These are phyloP conservation scores for Crepidotus variabilis DNA, from an alignment of 768 basidiomycete genomes.

Conservation along the genomic window DNA sequence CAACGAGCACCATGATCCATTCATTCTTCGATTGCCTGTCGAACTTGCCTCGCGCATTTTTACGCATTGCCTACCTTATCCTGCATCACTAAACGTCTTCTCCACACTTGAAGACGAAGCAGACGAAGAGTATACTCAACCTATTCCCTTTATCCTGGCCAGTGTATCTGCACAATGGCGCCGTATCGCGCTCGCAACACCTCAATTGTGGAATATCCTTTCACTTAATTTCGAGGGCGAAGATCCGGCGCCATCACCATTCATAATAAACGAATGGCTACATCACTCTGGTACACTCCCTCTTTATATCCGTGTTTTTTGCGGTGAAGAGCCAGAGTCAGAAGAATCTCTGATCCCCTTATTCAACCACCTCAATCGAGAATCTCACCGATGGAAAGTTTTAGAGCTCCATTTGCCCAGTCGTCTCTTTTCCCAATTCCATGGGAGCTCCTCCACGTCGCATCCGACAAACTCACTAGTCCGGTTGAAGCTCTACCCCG, in stretches of 20 bases:
- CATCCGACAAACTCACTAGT: neutral
- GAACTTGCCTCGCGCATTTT: neutral
- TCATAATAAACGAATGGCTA: neutral
- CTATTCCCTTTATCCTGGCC: neutral
- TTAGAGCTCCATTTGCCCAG: neutral
- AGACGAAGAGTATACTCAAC: neutral
- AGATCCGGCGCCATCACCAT: neutral
- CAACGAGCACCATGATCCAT: neutral
- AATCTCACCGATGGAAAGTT: neutral
- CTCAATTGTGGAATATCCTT: neutral
- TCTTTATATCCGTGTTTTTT: neutral
- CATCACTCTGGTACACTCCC: neutral
- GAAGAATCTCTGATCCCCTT: neutral
- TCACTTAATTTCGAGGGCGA: neutral
- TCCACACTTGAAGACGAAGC: neutral
- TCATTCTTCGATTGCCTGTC: neutral
- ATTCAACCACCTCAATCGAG: neutral
- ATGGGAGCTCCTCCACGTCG: neutral
- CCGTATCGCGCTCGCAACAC: neutral
- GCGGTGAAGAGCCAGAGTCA: neutral
- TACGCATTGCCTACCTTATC: neutral
- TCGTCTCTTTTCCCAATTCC: neutral
- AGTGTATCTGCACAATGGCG: neutral
- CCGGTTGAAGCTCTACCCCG: neutral
- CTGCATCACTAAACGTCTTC: neutral